Evolutionary conservation across 78 protist genomes (phyloP).

Genomic region (Polysphondylium violaceum): DNA sequence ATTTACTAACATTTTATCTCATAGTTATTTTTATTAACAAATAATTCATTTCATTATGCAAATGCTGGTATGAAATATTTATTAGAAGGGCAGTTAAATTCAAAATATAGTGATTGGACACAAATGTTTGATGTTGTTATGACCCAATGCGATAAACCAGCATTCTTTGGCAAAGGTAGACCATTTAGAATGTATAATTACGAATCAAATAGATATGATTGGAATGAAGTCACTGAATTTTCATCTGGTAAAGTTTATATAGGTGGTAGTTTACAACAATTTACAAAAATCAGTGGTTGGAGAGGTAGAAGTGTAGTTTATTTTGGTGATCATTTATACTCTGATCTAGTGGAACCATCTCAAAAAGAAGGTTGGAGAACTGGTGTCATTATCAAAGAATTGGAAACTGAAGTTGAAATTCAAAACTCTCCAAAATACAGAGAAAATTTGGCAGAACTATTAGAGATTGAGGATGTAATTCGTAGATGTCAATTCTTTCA

Average conservation of each 20-base stretch:
- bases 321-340: slow-evolving; percentile 65
- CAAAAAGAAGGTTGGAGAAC: slow-evolving; percentile 65
- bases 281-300: slow-evolving; percentile 26
- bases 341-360: slow-evolving; percentile 64
- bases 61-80: slow-evolving; percentile 67
- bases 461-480: slow-evolving; percentile 46
- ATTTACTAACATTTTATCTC: neutral
- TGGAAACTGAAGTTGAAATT: slow-evolving; percentile 56
- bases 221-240: slow-evolving; percentile 44
- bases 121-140: slow-evolving; percentile 62
- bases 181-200: slow-evolving; percentile 46
- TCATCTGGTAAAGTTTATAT: slow-evolving; percentile 47
- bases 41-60: slow-evolving; percentile 60
- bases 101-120: slow-evolving; percentile 55
- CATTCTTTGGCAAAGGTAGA: slow-evolving; percentile 62
- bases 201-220: slow-evolving; percentile 42
- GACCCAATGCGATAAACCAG: slow-evolving; percentile 61
- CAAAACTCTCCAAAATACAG: slow-evolving; percentile 76
- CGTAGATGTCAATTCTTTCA: slow-evolving; percentile 46
- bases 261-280: slow-evolving; percentile 42
- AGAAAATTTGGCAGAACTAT: slow-evolving; percentile 40
- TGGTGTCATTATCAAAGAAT: slow-evolving; percentile 56
- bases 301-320: slow-evolving; percentile 52
- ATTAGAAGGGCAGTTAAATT: slow-evolving; percentile 35
- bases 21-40: slow-evolving; percentile 68